phyloP scores from a whole-genome alignment of 495 filamentous ascomycete genomes.

The Evansstolkia leycettana region DNA sequence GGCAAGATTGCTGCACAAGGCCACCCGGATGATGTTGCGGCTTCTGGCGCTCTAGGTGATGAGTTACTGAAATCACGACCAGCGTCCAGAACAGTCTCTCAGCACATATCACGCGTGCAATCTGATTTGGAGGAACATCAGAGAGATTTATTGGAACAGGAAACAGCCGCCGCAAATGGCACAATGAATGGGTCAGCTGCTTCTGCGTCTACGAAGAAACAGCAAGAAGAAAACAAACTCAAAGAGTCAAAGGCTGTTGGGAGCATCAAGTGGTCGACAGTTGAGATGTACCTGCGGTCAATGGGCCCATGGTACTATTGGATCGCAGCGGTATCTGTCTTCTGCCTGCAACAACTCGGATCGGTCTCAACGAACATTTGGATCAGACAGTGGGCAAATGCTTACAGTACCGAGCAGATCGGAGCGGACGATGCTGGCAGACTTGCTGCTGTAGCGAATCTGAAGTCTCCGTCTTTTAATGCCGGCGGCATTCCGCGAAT shows the following conservation, averaged over 20 bases:
- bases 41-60: conserved; percentile 75
- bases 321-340: conserved; percentile 58
- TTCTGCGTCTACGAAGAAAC: conserved; percentile 26
- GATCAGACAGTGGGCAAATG: conserved; percentile 83
- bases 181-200: conserved; percentile 20
- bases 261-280: conserved; percentile 73
- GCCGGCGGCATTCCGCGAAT: conserved; percentile 25
- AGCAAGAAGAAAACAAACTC: conserved; percentile 38
- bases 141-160: conserved; percentile 7
- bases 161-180: conserved; percentile 14
- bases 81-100: conserved; percentile 50
- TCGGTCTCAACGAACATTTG: conserved; percentile 81
- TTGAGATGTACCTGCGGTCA: conserved; percentile 68
- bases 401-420: conserved; percentile 31
- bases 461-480: conserved; percentile 31
- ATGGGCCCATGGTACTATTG: conserved; percentile 98
- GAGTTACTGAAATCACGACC: conserved; percentile 65
- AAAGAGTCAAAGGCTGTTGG: conserved; percentile 69
- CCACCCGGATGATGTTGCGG: conserved; percentile 59
- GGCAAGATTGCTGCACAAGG: conserved; percentile 72
- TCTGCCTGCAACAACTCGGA: conserved; percentile 68
- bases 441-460: conserved; percentile 27
- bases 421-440: conserved; percentile 16
- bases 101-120: conserved; percentile 58
- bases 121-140: conserved; percentile 38